Conservation (phyloP, 148 eudicot species). For the Persicaria maculosa region DNA sequence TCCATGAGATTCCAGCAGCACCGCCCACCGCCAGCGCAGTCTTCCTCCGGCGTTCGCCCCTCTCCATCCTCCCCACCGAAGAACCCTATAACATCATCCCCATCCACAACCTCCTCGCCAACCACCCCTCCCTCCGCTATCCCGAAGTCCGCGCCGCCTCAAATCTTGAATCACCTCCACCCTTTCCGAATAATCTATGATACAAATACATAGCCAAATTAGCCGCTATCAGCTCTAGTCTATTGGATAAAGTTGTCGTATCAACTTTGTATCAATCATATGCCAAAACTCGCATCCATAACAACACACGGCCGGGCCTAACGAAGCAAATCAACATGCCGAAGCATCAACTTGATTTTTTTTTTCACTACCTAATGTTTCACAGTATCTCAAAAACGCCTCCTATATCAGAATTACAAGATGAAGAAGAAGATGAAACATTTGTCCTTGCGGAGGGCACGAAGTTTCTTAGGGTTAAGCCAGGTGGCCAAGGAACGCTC, state of each 20-base stretch:
- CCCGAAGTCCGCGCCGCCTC: not conserved
- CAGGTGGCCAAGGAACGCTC: constrained; percentile 59
- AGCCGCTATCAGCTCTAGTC: not conserved
- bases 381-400: not conserved
- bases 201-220: not conserved
- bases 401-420: not conserved
- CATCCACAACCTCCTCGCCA: too few species aligned
- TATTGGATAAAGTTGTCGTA: not conserved
- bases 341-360: not conserved
- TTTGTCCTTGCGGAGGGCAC: constrained; percentile 68
- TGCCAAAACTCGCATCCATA: not conserved
- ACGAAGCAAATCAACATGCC: not conserved
- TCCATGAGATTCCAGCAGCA: too few species aligned
- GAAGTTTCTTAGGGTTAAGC: constrained; percentile 67
- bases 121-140: too few species aligned
- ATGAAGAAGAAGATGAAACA: constrained; percentile 21
- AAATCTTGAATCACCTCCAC: constrained; percentile 82
- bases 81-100: too few species aligned
- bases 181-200: constrained; percentile 60
- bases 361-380: not conserved
- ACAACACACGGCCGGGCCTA: not conserved
- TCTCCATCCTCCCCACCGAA: too few species aligned
- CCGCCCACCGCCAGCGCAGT: too few species aligned
- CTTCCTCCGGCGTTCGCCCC: too few species aligned
- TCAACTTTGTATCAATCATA: not conserved